Evolutionary conservation across 192 early-diverging fungal genomes (phyloP).

Genomic region (Lunasporangiospora selenospora): DNA sequence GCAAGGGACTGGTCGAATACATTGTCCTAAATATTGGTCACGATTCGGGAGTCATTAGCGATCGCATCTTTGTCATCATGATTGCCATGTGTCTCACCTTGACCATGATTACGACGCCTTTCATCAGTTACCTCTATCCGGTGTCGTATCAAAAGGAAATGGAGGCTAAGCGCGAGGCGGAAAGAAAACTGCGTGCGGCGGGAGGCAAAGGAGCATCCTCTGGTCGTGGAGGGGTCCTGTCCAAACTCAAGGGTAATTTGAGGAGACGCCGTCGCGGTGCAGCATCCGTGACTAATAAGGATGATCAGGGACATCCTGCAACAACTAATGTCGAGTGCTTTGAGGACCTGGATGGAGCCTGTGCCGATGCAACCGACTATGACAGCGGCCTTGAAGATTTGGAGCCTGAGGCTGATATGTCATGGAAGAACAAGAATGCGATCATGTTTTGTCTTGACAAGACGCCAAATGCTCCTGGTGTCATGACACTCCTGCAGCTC

Average conservation of each 20-base stretch:
- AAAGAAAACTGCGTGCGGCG: constrained; percentile 9
- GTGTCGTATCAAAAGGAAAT: constrained; percentile 60
- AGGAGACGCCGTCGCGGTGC: too few relatives aligned
- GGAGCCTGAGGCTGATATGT: not conserved
- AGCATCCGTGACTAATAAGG: too few relatives aligned
- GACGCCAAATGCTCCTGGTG: constrained; percentile 38
- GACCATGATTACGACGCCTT: constrained; percentile 85
- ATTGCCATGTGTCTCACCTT: constrained; percentile 83
- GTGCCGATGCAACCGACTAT: not conserved
- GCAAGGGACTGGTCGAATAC: constrained; percentile 94
- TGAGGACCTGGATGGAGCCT: constrained; percentile 27
- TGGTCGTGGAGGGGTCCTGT: too few relatives aligned
- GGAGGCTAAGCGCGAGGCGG: constrained; percentile 28
- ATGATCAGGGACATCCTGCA: not conserved
- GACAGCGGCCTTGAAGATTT: not conserved
- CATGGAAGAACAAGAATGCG: constrained; percentile 22
- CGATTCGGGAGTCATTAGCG: constrained; percentile 81
- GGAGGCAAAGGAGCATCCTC: not conserved
- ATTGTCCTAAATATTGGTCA: constrained; percentile 93
- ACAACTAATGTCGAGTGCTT: not conserved
- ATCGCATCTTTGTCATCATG: constrained; percentile 46
- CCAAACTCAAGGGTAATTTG: too few relatives aligned
- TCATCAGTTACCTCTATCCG: constrained; percentile 77
- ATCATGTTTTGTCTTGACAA: constrained; percentile 48
- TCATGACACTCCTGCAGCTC: constrained; percentile 41